Conservation (phyloP, 257 asterid genomes). For the Nicotiana undulata region DNA sequence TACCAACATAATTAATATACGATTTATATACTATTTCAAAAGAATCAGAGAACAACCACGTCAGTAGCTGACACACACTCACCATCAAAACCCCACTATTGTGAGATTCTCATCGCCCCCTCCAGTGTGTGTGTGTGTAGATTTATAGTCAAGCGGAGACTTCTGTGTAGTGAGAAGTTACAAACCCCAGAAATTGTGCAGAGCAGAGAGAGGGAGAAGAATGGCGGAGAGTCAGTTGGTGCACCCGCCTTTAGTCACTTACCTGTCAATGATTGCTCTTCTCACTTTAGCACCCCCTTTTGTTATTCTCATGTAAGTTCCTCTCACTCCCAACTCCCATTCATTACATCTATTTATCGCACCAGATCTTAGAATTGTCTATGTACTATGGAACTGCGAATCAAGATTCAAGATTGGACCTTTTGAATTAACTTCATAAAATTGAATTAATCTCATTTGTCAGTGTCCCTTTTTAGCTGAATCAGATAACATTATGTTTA, state of each 20-base stretch:
- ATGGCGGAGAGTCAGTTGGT: conserved; percentile 67
- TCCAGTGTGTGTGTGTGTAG: not conserved
- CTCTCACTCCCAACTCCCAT: not conserved
- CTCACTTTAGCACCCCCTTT: conserved; percentile 86
- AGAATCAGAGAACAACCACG: not conserved
- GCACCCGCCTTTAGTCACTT: conserved; percentile 73
- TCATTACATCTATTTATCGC: not conserved
- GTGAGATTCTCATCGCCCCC: not conserved
- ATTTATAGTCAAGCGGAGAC: not conserved
- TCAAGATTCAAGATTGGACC: not conserved
- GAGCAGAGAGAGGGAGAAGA: not conserved
- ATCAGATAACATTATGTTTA: not conserved
- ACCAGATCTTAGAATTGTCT: not conserved
- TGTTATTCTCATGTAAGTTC: conserved; percentile 76
- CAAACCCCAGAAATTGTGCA: not conserved
- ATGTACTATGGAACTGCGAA: not conserved
- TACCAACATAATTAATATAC: no score
- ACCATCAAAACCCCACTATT: not conserved
- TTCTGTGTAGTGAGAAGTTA: not conserved
- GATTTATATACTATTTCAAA: not conserved
- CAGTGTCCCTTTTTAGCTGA: not conserved
- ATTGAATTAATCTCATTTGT: not conserved
- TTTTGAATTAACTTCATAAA: not conserved
- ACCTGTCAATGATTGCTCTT: conserved; percentile 71
- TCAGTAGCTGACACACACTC: not conserved